Conservation (phyloP, 345 rosid species). For the Brassica juncea region DNA sequence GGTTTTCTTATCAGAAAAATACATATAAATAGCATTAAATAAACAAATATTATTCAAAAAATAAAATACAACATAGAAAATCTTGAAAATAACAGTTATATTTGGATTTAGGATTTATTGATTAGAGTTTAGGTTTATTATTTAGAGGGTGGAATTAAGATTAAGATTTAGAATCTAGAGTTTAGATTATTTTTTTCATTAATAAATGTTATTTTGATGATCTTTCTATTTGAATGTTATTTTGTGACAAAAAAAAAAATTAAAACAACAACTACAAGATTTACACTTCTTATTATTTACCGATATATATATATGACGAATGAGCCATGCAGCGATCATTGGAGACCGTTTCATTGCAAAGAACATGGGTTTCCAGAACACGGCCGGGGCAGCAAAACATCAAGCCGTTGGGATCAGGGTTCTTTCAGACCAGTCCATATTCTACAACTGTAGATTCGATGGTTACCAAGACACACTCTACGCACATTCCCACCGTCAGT, state of each 20-base stretch:
- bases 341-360: conserved; percentile 62
- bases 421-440: conserved; percentile 54
- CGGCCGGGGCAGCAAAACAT: conserved; percentile 63
- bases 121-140: no score
- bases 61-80: background rate
- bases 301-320: background rate
- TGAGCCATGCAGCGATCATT: conserved; percentile 41
- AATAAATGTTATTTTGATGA: background rate
- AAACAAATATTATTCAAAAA: background rate
- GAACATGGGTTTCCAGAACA: conserved; percentile 74
- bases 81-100: background rate
- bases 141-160: background rate
- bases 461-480: conserved; percentile 81
- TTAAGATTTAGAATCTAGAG: background rate
- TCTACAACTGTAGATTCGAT: conserved; percentile 73
- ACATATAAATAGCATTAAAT: background rate
- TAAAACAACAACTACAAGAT: background rate
- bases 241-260: background rate
- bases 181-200: background rate
- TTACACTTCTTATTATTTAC: background rate
- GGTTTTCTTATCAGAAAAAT: background rate
- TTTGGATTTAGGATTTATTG: background rate
- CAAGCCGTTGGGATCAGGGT: conserved; percentile 83
- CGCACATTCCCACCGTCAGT: conserved; percentile 74
- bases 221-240: background rate